Conservation (phyloP, 306 rosid genomes). For the Astragalus glycyphyllos region DNA sequence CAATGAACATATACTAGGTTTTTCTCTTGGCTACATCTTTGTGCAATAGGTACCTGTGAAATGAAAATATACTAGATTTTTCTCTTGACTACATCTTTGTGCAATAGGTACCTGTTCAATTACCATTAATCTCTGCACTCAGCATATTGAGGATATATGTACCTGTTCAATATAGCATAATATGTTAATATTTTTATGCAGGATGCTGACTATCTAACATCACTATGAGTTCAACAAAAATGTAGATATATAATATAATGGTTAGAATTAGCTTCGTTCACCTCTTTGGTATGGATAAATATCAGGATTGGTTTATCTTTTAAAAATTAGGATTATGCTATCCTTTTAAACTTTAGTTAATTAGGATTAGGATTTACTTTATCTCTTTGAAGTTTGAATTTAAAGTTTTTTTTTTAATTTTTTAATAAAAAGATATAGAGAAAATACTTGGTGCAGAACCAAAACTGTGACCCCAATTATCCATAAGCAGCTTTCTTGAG, state of each 20-base stretch:
- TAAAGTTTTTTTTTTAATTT: no score
- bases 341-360: no score
- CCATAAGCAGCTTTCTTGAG: no score
- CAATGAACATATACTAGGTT: no score
- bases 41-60: constrained; percentile 78
- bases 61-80: background rate
- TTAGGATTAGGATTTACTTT: no score
- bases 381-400: no score
- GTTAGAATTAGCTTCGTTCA: constrained; percentile 17
- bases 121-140: constrained; percentile 77
- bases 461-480: no score
- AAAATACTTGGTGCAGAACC: no score
- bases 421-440: no score
- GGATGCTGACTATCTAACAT: constrained; percentile 64
- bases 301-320: no score
- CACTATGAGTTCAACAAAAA: constrained; percentile 40
- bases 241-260: background rate
- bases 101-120: constrained; percentile 91
- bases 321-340: no score
- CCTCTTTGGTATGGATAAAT: background rate
- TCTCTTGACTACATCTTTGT: constrained; percentile 37
- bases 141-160: constrained; percentile 82
- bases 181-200: constrained; percentile 44
- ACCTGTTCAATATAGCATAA: constrained; percentile 49
- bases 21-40: constrained; percentile 39